Percentiles rank a stretch among this genome's conserved stretches.
phyloP scores from a whole-genome alignment of 192 early-diverging fungal genomes.

The Rhizophagus sp. region DNA sequence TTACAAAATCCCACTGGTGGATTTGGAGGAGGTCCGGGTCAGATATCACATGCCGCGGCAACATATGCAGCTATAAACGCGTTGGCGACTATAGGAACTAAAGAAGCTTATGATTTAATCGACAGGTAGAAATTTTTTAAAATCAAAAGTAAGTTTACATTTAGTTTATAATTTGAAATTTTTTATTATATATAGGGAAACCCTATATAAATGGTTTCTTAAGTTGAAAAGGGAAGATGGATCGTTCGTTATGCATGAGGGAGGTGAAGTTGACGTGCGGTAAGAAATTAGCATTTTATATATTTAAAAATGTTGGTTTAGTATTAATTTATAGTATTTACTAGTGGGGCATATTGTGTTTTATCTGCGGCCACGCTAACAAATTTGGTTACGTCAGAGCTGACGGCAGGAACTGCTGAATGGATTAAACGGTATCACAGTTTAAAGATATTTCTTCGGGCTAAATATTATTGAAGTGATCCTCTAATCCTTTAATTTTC shows the following conservation, averaged over 20 bases:
- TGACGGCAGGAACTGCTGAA: slow-evolving; percentile 61
- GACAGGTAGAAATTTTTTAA: slow-evolving; percentile 40
- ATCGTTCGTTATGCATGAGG: slow-evolving; percentile 86
- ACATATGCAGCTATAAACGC: slow-evolving; percentile 89
- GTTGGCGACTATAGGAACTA: slow-evolving; percentile 75
- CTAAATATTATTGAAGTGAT: not conserved
- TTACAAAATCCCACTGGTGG: slow-evolving; percentile 78
- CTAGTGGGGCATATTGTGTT: slow-evolving; percentile 84
- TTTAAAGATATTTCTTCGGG: not conserved
- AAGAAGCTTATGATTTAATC: slow-evolving; percentile 67
- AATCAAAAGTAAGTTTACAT: not conserved
- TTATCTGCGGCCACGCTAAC: slow-evolving; percentile 76
- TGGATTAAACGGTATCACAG: slow-evolving; percentile 64
- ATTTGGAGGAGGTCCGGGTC: slow-evolving; percentile 84
- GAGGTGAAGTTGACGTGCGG: slow-evolving; percentile 92
- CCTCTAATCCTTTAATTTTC: not conserved
- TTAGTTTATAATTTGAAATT: not conserved
- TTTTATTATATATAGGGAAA: slow-evolving; percentile 39
- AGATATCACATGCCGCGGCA: slow-evolving; percentile 84
- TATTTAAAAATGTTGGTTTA: not conserved
- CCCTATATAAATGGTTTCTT: slow-evolving; percentile 76
- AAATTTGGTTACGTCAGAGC: slow-evolving; percentile 80
- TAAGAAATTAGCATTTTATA: slow-evolving; percentile 29
- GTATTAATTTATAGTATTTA: not conserved
- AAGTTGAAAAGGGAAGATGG: slow-evolving; percentile 84